Conservation (phyloP, 139 green algal species). For the Picochlorum sp. region DNA sequence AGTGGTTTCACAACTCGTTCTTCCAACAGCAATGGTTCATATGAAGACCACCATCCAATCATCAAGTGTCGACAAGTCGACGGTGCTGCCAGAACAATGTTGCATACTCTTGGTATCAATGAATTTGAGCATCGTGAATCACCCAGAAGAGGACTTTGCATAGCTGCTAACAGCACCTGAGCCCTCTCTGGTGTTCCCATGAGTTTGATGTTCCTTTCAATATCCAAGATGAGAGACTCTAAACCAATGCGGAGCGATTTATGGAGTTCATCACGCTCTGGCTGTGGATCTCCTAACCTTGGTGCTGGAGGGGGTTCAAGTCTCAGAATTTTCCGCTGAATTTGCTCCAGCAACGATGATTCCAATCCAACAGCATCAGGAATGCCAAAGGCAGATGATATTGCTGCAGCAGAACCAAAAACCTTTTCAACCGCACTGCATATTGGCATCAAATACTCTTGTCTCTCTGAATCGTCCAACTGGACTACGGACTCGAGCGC, state of each 20-base stretch:
- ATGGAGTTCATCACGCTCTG: slow-evolving; percentile 62
- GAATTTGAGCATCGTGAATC: slow-evolving; percentile 50
- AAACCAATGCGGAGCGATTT: slow-evolving; percentile 45
- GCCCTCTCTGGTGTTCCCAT: slow-evolving; percentile 58
- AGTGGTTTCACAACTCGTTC: slow-evolving; percentile 56
- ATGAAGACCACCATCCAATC: slow-evolving; percentile 78
- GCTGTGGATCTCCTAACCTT: slow-evolving; percentile 43
- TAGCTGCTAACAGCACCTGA: slow-evolving; percentile 71
- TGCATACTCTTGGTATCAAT: slow-evolving; percentile 69
- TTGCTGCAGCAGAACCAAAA: slow-evolving; percentile 66
- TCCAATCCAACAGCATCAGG: slow-evolving; percentile 54
- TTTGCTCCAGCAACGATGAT: slow-evolving; percentile 51
- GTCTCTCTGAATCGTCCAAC: not conserved
- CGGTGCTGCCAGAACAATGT: slow-evolving; percentile 54
- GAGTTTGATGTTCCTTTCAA: slow-evolving; percentile 56
- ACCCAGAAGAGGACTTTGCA: slow-evolving; percentile 64
- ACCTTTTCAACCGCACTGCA: slow-evolving; percentile 57
- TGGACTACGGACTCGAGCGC: slow-evolving; percentile 9
- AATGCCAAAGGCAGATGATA: slow-evolving; percentile 68
- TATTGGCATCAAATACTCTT: slow-evolving; percentile 27
- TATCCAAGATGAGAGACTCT: slow-evolving; percentile 53
- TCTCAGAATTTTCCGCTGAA: slow-evolving; percentile 45
- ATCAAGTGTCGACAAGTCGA: slow-evolving; percentile 54
- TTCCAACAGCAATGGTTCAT: slow-evolving; percentile 59
- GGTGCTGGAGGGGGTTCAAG: slow-evolving; percentile 49